Evolutionary conservation across 371 early-diverging fungal genomes (phyloP), one percentile per base, ranked within the genome.

Genomic region (Mucor racemosus): DNA sequence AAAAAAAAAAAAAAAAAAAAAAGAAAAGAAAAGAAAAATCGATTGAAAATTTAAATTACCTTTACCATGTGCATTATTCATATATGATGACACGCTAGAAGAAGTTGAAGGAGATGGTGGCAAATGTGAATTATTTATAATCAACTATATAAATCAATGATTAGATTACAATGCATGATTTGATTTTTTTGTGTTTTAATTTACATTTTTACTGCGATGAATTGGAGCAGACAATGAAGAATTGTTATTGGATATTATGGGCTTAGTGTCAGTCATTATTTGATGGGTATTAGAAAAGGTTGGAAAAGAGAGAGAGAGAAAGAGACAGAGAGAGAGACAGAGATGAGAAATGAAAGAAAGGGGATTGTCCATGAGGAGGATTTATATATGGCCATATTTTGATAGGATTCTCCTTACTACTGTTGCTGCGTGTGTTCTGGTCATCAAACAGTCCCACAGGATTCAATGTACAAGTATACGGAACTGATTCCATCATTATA

Each of bases 91-190:
- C 7, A 33, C 42, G 10, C 35, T 58, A 17, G 58, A 58, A 9
- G 60, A 60, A 36, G 11, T 21, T 50, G 50, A 50, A 9, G 62
- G 54, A 26, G 62, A 36, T 4, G 62, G 62, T 53, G 62, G 62
- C 56, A 56, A 63, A 33, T 63, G 56, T 8, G 63, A n/a, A 11
- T 26, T 33, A 1, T n/a, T 26, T 38, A 34, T 39, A 38, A 40
- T 26, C 7, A 17, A 21, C 50, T 50, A 21, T 50, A 50, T 21
- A 19, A n/a, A 48, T 21, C 19, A 17, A n/a, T 19, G 58, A 58
- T 58, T 38, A 62, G 40, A 62, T 39, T 3, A n/a, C 7, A 34
- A 31, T 53, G 54, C 50, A 53, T 53, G 35, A 39, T 50, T n/a
- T 3, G 19, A 14, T 26, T n/a, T 50, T 10, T 13, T 17, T 15